Evolutionary conservation across 2,329 filamentous ascomycete genomes (phyloP).

Genomic region (Neurospora crassa): DNA sequence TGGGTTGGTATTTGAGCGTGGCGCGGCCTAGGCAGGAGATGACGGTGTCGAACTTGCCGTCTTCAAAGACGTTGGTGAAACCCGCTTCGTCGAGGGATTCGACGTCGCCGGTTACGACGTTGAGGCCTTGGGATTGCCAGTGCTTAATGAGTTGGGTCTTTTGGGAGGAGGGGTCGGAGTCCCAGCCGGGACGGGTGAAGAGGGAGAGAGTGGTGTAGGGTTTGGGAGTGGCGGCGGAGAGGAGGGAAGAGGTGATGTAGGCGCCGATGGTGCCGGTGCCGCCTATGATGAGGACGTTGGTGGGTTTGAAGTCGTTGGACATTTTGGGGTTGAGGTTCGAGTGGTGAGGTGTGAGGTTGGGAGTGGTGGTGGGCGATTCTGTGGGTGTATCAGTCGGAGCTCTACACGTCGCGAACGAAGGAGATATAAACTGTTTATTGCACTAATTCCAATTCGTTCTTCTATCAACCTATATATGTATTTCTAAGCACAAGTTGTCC

Average conservation of each 20-base stretch:
- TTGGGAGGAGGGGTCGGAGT: slow-evolving; percentile 31
- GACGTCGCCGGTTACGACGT: slow-evolving; percentile 47
- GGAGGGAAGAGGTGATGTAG: slow-evolving; percentile 30
- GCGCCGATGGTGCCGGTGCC: slow-evolving; percentile 32
- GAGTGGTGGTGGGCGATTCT: too few species aligned
- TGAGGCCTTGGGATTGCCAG: slow-evolving; percentile 36
- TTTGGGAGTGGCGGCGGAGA: slow-evolving; percentile 19
- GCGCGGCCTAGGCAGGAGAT: slow-evolving; percentile 55
- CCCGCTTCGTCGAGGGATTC: slow-evolving; percentile 39
- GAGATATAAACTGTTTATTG: background rate
- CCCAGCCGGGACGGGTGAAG: slow-evolving; percentile 30
- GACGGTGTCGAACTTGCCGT: slow-evolving; percentile 41
- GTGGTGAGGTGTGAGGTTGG: background rate
- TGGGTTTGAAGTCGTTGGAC: slow-evolving; percentile 11
- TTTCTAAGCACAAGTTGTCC: background rate
- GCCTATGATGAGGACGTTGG: slow-evolving; percentile 27
- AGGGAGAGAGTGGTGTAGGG: slow-evolving; percentile 26
- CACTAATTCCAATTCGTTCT: background rate
- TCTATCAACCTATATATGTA: background rate
- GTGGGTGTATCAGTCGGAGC: too few species aligned
- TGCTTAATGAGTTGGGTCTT: slow-evolving; percentile 37
- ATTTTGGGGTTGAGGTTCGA: slow-evolving; percentile 4
- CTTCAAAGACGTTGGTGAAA: slow-evolving; percentile 36
- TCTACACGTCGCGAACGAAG: background rate
- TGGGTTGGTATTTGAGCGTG: slow-evolving; percentile 46